A percentile compares a stretch with the other conserved stretches of the same genome.
Conservation (phyloP, 2,329 filamentous ascomycete species). For the Verticillium isaacii region DNA sequence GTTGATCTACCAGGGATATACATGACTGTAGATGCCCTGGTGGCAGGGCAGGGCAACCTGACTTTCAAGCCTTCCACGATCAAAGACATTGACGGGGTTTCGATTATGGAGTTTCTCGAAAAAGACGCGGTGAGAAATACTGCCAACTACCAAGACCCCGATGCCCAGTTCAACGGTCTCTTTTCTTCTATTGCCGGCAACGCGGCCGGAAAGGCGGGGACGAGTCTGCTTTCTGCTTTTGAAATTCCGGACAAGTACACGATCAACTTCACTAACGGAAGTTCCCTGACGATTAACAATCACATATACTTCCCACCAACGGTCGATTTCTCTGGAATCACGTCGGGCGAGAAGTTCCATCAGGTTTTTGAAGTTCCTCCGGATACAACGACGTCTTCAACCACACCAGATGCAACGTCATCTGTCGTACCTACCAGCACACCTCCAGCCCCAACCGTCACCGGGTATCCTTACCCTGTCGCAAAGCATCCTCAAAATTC, state of each 20-base stretch:
- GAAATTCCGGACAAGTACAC: slow-evolving; percentile 3
- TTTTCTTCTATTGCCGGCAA: slow-evolving; percentile 4
- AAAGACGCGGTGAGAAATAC: neutral
- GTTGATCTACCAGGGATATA: slow-evolving; percentile 8
- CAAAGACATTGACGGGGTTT: slow-evolving; percentile 5
- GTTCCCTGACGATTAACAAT: neutral
- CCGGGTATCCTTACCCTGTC: slow-evolving; percentile 19
- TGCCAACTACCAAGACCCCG: slow-evolving; percentile 12
- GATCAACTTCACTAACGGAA: slow-evolving; percentile 9
- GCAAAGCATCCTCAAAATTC: slow-evolving; percentile 16
- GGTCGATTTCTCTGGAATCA: neutral
- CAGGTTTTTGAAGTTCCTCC: slow-evolving; percentile 5
- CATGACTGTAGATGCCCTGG: neutral
- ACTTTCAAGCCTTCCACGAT: neutral
- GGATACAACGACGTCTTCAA: neutral
- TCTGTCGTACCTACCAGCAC: neutral
- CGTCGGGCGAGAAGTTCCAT: slow-evolving; percentile 3
- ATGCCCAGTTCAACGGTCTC: slow-evolving; percentile 14
- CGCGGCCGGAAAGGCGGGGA: neutral
- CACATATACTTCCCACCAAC: neutral
- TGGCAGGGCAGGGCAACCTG: neutral
- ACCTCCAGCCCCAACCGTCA: neutral
- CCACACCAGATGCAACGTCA: neutral
- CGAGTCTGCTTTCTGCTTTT: neutral
- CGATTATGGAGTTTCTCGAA: slow-evolving; percentile 9